phyloP scores from a whole-genome alignment of 306 rosid genomes.

The Dalbergia oliveri region DNA sequence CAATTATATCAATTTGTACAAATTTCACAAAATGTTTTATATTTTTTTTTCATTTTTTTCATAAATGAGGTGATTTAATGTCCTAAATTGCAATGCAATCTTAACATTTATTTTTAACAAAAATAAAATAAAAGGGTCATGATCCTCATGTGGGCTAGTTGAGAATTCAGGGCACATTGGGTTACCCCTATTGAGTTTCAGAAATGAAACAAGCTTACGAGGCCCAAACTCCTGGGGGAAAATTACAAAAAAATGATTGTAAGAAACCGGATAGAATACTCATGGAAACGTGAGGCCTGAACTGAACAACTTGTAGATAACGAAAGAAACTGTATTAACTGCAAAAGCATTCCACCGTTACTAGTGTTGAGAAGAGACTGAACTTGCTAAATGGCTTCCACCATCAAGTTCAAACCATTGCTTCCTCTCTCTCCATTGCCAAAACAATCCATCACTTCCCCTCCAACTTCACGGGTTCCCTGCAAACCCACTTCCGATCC shows the following conservation, averaged over 20 bases:
- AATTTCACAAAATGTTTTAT: no score
- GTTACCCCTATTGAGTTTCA: background rate
- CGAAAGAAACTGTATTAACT: conserved; percentile 52
- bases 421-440: conserved; percentile 66
- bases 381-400: conserved; percentile 58
- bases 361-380: background rate
- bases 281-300: conserved; percentile 53
- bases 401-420: conserved; percentile 61
- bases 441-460: conserved; percentile 48
- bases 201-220: background rate
- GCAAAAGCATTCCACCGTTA: conserved; percentile 3
- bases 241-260: background rate
- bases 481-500: conserved; percentile 55
- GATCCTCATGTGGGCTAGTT: background rate
- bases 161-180: background rate
- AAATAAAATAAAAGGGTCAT: background rate
- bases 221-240: background rate
- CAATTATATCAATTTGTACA: no score
- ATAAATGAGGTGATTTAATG: background rate
- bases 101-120: no score
- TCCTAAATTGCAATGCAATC: background rate
- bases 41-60: no score
- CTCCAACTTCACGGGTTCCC: conserved; percentile 46
- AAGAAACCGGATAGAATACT: conserved; percentile 43
- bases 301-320: conserved; percentile 51